Base-by-base conservation (phyloP, 345 rosid genomes). In the Isatis tinctoria region DNA sequence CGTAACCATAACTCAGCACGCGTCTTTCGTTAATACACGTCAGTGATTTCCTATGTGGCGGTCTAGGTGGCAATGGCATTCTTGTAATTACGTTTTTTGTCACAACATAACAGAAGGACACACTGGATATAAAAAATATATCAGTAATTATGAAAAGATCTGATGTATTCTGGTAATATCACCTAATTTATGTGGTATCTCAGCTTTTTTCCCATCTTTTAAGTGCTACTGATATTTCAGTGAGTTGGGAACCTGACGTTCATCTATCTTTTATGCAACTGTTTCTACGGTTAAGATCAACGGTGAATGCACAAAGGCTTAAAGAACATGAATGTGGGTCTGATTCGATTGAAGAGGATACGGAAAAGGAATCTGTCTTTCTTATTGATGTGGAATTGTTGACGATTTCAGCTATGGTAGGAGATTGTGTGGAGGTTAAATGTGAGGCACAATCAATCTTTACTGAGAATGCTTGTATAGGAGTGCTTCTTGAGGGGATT, bases 391-490 rank as follows among this genome's bases (percentile, higher is more conserved):
- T 93, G 67, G 96, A 93, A 82, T 79, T 63, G 80, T 79, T 93
- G 73, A 86, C 79, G 48, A 71, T 93, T 74, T 89, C 87, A 76
- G 98, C 93, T 76, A 89, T 51, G 60, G 89, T 69, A 36, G 98
- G 98, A 80, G 97, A 93, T 81, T 96, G 98, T 58, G 94, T 89
- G 74, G 95, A 89, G 51, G 85, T 82, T 45, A 65, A 49, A 70
- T 76, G 91, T 74, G 89, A 88, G 81, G 86, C 87, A 76, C 92
- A 87, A 18, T 93, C 98, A 78, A 91, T 93, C 74, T 91, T 93
- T 79, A 91, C 98, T 8, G 98, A 91, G 87, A 88, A 93, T 82
- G 96, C 92, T 12, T 84, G 85, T 32, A 89, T 91, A 73, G 98
- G 98, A 33, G 85, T 93, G 57, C 93, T 93, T 81, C 87, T 93